Base-by-base conservation (phyloP, 345 rosid species). In the Melaleuca alternifolia region DNA sequence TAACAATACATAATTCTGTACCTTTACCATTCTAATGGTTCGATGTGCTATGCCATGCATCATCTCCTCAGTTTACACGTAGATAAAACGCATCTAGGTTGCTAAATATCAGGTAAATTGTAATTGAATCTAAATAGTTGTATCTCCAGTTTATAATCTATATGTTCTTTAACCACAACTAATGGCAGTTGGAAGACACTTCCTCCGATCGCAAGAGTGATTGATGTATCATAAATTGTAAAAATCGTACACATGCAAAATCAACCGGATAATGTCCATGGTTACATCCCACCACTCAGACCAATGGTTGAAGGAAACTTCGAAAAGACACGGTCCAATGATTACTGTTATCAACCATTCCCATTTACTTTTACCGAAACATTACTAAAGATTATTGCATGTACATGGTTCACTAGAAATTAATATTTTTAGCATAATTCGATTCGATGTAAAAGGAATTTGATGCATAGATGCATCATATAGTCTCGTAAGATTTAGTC, bases 171-270 rank as follows among this genome's bases (percentile, higher is more conserved):
- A 26, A 57, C 0, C 65, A 57, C 33, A 57, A 11, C 33, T 26
- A 57, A 2, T 57, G 30, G 8, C 13, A 0, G 0, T 57, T 0
- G 33, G 30, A 26, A 0, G 33, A 57, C 15, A 56, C 28, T 24
- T 4, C 28, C 61, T 56, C 28, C 26, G 5, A 24, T 10, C 0
- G 0, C 61, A 23, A 3, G 24, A 1, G 28, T 56, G 61, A 56
- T 56, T 6, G 24, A 8, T 56, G 61, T 28, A 56, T 24, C 10
- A 12, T 56, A 24, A 56, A 13, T 56, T 56, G 26, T 56, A 24
- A 56, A 10, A 12, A 56, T 24, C 3, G 5, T 56, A n/a, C 2
- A 10, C 1, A 6, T 24, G 28, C 7, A 56, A 56, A 56, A 24
- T 56, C 4, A 10, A 11, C 61, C 26, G 10, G 24, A 23, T 2